Percentiles rank a stretch among this genome's conserved stretches.
phyloP scores from a whole-genome alignment of 2,329 filamentous ascomycete genomes.

The Botrytis deweyae region DNA sequence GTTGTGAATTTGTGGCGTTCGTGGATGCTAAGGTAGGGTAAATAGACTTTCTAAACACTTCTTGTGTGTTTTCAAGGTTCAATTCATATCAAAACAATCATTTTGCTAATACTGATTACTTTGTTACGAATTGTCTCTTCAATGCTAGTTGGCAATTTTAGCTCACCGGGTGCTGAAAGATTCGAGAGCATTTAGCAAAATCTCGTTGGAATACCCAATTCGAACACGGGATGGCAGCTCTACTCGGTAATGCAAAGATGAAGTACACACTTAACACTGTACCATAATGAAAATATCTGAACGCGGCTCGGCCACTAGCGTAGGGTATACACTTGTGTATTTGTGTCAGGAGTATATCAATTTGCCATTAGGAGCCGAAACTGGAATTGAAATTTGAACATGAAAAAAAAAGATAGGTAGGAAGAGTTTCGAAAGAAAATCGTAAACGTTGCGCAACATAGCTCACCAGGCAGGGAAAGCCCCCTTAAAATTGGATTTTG shows the following conservation, averaged over 20 bases:
- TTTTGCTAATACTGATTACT: not conserved
- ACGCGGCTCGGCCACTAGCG: not conserved
- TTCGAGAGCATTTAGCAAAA: not conserved
- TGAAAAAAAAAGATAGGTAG: not conserved
- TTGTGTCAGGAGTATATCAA: not conserved
- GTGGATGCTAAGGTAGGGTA: not conserved
- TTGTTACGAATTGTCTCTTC: not conserved
- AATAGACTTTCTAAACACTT: not conserved
- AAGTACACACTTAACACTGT: not conserved
- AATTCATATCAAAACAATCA: not conserved
- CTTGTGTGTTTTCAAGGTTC: not conserved
- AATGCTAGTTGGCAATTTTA: not conserved
- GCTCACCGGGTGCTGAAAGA: not conserved
- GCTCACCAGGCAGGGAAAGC: not conserved
- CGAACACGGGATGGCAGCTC: not conserved
- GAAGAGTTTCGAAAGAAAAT: not conserved
- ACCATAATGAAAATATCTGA: not conserved
- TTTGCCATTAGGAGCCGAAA: not conserved
- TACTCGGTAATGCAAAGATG: not conserved
- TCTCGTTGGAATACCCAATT: not conserved
- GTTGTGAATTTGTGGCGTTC: not conserved
- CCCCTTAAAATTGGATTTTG: not conserved
- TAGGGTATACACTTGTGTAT: not conserved
- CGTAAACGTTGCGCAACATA: not conserved
- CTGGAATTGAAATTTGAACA: not conserved